These are phyloP conservation scores for Cutaneotrichosporon arboriforme DNA, from an alignment of 1,284 basidiomycete species.

Conservation along the genomic window DNA sequence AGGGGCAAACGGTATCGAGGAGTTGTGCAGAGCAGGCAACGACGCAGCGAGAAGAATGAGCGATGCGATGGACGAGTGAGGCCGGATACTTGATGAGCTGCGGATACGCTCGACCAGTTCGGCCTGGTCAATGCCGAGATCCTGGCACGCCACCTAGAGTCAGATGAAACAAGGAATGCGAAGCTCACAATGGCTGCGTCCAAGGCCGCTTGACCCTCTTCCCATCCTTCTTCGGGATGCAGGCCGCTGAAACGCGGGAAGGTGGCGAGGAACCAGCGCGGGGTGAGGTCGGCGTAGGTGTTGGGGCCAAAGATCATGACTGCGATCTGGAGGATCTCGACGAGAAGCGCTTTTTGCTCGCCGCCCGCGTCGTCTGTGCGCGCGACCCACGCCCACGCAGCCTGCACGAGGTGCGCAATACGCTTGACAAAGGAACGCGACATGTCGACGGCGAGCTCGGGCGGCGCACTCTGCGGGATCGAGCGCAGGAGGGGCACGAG, in stretches of 20 bases:
- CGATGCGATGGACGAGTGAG: conserved; percentile 26
- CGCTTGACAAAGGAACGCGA: conserved; percentile 17
- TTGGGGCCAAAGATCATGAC: conserved; percentile 27
- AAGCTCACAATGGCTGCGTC: conserved; percentile 16
- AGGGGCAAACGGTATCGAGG: background rate
- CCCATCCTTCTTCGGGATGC: conserved; percentile 11
- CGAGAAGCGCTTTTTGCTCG: conserved; percentile 36
- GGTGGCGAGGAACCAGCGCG: conserved; percentile 28
- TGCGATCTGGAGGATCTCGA: conserved; percentile 22
- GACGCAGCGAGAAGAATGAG: conserved; percentile 26
- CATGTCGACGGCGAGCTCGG: conserved; percentile 8
- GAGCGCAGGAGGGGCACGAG: conserved; percentile 24
- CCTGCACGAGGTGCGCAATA: conserved; percentile 17
- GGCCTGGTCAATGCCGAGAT: conserved; percentile 14
- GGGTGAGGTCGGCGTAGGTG: conserved; percentile 21
- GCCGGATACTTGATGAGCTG: conserved; percentile 14
- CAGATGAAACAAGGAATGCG: background rate
- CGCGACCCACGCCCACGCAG: conserved; percentile 26
- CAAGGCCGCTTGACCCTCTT: conserved; percentile 15
- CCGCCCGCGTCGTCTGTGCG: conserved; percentile 28
- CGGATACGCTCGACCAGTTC: conserved; percentile 23
- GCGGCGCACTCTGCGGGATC: conserved; percentile 9
- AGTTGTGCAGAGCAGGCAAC: conserved; percentile 3
- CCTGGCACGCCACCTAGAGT: background rate
- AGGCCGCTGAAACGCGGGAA: conserved; percentile 25